Percentiles rank a stretch among this genome's conserved stretches.
Conservation (phyloP, 2,329 filamentous ascomycete species). For the Colletotrichum abscissum region DNA sequence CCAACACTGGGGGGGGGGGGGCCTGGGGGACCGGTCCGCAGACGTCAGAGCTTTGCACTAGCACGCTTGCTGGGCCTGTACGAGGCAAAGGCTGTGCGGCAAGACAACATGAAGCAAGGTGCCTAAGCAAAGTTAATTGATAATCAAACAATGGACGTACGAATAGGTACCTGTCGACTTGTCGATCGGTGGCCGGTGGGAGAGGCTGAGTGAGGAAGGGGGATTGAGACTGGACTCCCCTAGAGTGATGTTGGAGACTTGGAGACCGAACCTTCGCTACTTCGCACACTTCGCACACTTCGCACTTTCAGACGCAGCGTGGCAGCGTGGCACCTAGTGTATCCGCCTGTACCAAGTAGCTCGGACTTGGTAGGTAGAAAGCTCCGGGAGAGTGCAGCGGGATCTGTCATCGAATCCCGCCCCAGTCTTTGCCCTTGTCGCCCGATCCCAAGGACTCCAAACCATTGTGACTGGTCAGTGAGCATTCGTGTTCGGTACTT, state of each 20-base stretch:
- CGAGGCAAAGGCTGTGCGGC: neutral
- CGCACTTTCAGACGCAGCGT: neutral
- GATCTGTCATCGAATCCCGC: constrained; percentile 28
- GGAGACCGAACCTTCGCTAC: neutral
- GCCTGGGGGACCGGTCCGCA: neutral
- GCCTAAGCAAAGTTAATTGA: neutral
- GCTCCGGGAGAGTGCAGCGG: constrained; percentile 18
- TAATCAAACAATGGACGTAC: neutral
- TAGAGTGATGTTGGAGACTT: neutral
- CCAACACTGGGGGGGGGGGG: neutral
- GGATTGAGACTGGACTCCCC: too few species aligned
- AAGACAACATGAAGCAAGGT: neutral
- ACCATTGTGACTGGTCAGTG: neutral
- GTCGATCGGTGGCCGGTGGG: neutral
- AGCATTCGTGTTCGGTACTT: neutral
- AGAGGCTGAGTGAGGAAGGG: neutral
- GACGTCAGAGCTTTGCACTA: neutral
- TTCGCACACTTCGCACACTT: neutral
- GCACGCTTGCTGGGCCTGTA: neutral
- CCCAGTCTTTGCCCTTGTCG: neutral
- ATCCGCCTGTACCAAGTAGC: neutral
- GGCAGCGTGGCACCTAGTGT: too few species aligned
- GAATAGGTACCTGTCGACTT: neutral
- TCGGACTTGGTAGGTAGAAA: constrained; percentile 27
- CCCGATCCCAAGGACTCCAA: neutral